A percentile compares a stretch with the other conserved stretches of the same genome.
Evolutionary conservation across 306 rosid genomes (phyloP).

Genomic region (Gleditsia sinensis): DNA sequence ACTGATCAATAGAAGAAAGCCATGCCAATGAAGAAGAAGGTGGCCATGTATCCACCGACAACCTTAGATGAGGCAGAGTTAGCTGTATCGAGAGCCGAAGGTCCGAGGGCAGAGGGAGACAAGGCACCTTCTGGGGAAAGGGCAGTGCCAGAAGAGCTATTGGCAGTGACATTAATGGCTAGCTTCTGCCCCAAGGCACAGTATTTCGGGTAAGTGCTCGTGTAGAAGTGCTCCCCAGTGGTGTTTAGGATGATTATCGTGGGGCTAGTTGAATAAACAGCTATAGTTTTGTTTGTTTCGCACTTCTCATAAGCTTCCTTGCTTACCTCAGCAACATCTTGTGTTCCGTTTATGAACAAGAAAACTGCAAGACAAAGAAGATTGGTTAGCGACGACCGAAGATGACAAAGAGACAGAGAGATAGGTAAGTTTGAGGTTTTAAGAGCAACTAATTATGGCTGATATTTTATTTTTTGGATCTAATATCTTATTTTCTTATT

Average conservation of each 20-base stretch:
- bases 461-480: too few species aligned
- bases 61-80: conserved; percentile 38
- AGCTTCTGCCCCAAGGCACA: conserved; percentile 58
- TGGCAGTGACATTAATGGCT: conserved; percentile 50
- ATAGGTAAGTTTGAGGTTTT: not conserved
- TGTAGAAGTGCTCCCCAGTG: conserved; percentile 53
- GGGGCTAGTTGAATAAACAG: conserved; percentile 40
- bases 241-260: conserved; percentile 35
- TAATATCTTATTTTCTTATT: too few species aligned
- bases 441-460: too few species aligned
- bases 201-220: conserved; percentile 47
- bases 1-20: conserved; percentile 33
- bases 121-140: conserved; percentile 10
- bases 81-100: conserved; percentile 27
- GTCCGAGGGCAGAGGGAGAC: conserved; percentile 33
- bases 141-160: conserved; percentile 12
- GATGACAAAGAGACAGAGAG: not conserved
- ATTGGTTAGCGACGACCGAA: too few species aligned
- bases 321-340: conserved; percentile 58
- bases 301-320: conserved; percentile 50
- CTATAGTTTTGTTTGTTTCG: conserved; percentile 36
- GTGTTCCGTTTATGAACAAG: conserved; percentile 39
- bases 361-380: conserved; percentile 42
- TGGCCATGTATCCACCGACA: conserved; percentile 15
- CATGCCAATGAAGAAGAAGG: conserved; percentile 31